These are phyloP conservation scores for Chernovozyma aurita DNA, from an alignment of 1,139 yeast species.

Conservation along the genomic window DNA sequence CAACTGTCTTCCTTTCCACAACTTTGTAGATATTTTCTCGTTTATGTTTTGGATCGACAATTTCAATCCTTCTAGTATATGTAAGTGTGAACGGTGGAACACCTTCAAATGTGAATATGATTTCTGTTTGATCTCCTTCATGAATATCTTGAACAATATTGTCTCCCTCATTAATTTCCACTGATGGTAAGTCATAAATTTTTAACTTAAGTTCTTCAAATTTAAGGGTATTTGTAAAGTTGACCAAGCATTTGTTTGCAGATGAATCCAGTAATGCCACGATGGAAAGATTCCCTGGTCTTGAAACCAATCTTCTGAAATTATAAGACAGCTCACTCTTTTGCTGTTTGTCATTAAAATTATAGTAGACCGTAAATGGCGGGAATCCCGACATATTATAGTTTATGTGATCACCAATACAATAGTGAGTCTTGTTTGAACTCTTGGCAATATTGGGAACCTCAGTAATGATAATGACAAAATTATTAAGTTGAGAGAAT, in stretches of 20 bases:
- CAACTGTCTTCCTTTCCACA: constrained; percentile 73
- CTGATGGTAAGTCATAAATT: constrained; percentile 84
- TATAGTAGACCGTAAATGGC: constrained; percentile 72
- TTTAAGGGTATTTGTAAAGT: constrained; percentile 41
- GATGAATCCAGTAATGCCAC: constrained; percentile 71
- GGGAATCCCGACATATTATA: constrained; percentile 75
- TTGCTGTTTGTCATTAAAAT: constrained; percentile 60
- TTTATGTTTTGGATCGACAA: constrained; percentile 35
- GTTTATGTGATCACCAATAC: constrained; percentile 89
- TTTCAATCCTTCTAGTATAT: constrained; percentile 46
- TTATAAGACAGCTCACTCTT: constrained; percentile 59
- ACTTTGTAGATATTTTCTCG: constrained; percentile 33
- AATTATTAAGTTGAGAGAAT: constrained; percentile 33
- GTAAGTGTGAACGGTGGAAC: constrained; percentile 68
- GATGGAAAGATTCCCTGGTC: constrained; percentile 72
- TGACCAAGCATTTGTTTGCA: constrained; percentile 62
- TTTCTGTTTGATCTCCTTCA: constrained; percentile 82
- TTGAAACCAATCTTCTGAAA: constrained; percentile 69
- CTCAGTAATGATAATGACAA: constrained; percentile 59
- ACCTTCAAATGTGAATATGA: constrained; percentile 63
- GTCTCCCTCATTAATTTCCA: constrained; percentile 79
- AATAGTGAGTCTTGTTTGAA: constrained; percentile 38
- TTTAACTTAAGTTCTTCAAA: constrained; percentile 42
- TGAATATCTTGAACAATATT: constrained; percentile 73
- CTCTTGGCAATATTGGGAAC: constrained; percentile 60